Percentiles rank a stretch among this genome's conserved stretches.
These are phyloP conservation scores for Xanthoconium purpureum DNA, from an alignment of 768 basidiomycete genomes.

Conservation along the genomic window DNA sequence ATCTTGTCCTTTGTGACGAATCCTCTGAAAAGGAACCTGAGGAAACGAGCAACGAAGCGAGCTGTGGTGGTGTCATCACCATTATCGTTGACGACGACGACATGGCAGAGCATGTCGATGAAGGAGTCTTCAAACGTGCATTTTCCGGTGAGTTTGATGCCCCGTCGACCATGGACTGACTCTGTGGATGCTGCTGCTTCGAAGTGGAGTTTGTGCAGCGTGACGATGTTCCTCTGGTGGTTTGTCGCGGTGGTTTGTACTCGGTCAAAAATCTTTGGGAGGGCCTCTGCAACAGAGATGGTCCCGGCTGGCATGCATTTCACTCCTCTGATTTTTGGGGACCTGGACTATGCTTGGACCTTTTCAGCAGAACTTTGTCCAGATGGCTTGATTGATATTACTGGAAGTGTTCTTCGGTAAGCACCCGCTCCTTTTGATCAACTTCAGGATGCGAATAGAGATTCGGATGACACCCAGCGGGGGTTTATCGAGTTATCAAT, in stretches of 20 bases:
- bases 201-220: slow-evolving; percentile 74
- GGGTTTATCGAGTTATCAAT: slow-evolving; percentile 34
- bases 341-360: slow-evolving; percentile 84
- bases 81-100: slow-evolving; percentile 55
- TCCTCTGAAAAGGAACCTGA: slow-evolving; percentile 73
- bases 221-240: slow-evolving; percentile 87
- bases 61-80: slow-evolving; percentile 69
- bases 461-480: too few relatives aligned
- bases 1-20: slow-evolving; percentile 85
- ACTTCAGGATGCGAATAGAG: too few relatives aligned
- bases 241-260: slow-evolving; percentile 70
- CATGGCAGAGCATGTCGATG: slow-evolving; percentile 53
- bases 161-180: slow-evolving; percentile 45
- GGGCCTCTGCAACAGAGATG: slow-evolving; percentile 5
- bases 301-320: slow-evolving; percentile 14
- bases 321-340: too few relatives aligned
- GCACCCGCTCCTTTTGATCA: slow-evolving; percentile 27
- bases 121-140: slow-evolving; percentile 69
- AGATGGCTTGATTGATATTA: slow-evolving; percentile 53
- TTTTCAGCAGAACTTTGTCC: slow-evolving; percentile 86
- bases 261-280: slow-evolving; percentile 70
- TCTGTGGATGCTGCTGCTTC: slow-evolving; percentile 57
- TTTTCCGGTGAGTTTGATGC: slow-evolving; percentile 67
- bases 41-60: slow-evolving; percentile 62
- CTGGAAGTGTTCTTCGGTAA: slow-evolving; percentile 89